phyloP scores from a whole-genome alignment of 2,329 filamentous ascomycete genomes.

The Alternaria viburni region DNA sequence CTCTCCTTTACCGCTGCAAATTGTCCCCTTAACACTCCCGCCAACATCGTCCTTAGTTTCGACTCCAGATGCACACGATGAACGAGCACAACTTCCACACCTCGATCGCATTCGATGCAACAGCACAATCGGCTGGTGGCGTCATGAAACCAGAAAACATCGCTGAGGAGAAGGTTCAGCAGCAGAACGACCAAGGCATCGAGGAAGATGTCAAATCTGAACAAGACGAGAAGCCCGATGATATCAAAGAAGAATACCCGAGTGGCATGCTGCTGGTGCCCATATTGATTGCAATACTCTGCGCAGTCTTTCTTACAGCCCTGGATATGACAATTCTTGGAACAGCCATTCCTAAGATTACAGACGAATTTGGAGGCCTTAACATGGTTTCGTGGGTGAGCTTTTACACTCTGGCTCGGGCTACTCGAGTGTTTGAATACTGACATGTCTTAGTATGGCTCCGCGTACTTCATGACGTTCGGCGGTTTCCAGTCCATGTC shows the following conservation, averaged over 20 bases:
- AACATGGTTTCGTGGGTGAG: slow-evolving; percentile 27
- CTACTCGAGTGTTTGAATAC: too few species aligned
- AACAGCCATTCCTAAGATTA: slow-evolving; percentile 39
- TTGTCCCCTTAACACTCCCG: not conserved
- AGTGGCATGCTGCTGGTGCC: not conserved
- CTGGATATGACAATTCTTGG: slow-evolving; percentile 27
- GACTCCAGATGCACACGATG: not conserved
- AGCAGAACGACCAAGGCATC: not conserved
- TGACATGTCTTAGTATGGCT: slow-evolving; percentile 17
- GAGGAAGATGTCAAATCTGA: not conserved
- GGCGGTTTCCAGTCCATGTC: slow-evolving; percentile 53
- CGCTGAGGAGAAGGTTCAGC: not conserved
- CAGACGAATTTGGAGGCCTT: slow-evolving; percentile 32
- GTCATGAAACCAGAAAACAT: not conserved
- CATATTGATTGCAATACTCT: not conserved
- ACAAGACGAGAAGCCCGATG: not conserved
- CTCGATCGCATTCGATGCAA: not conserved
- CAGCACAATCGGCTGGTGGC: not conserved
- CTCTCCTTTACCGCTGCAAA: not conserved
- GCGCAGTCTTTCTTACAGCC: not conserved
- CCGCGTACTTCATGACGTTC: slow-evolving; percentile 53
- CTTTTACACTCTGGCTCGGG: not conserved
- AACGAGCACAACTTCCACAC: not conserved
- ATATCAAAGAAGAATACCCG: not conserved
- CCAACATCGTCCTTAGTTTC: not conserved